Evolutionary conservation across 257 asterid species (phyloP), one percentile per base, ranked within the genome.

Genomic region (Knoxia roxburghii): DNA sequence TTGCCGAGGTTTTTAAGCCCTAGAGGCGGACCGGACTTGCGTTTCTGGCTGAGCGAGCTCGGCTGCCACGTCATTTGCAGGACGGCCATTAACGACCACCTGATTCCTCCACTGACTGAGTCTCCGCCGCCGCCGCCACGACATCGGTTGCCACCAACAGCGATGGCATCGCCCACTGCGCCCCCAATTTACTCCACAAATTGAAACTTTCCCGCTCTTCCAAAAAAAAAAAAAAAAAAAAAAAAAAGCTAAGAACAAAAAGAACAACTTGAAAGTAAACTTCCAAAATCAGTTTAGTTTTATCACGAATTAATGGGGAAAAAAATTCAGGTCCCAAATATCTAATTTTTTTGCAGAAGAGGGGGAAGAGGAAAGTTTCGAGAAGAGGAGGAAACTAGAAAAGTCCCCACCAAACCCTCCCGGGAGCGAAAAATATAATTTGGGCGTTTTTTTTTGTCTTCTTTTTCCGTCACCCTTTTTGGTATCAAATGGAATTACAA

Each of bases 11-110:
- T 94, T 67, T 81, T 83, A 64, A 94, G 91, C 86, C 99, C 99
- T 84, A 94, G 62, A 27, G 99, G 99, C 43, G 97, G 85, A 76
- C 92, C 93, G 68, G 83, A 81, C 84, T 82, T 89, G 55, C 95
- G 95, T 79, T 87, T 92, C 73, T 80, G 81, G 72, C 75, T 83
- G 64, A 86, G 87, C 52, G 85, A 80, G 81, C 82, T 84, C 77
- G 95, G 85, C 86, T 85, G 97, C 99, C 99, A 94, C 86, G 90
- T 85, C 99, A 94, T 90, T 83, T 94, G 96, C 95, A 86, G 82
- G 83, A 77, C 77, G 85, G 82, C 89, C 96, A 88, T 86, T 79
- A 82, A 79, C 89, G 83, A 74, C 80, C 79, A 74, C 80, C 79
- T 45, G 67, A 70, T 82, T 67, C 84, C 86, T 27, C 78, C 84